Evolutionary conservation across 768 basidiomycete species (phyloP).

Genomic region (Lactarius vividus): DNA sequence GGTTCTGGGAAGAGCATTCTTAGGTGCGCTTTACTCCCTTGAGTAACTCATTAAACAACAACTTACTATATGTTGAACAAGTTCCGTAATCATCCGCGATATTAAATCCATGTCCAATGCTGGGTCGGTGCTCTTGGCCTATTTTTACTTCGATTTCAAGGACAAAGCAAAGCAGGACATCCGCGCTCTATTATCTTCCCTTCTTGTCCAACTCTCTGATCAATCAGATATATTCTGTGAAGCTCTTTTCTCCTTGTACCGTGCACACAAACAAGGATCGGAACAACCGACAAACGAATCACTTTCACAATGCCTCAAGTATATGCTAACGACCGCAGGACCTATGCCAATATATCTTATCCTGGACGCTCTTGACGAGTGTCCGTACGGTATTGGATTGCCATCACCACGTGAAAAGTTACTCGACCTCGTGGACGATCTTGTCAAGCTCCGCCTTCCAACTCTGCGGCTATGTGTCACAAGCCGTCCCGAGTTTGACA

Average conservation of each 20-base stretch:
- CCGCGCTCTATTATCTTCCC: not conserved
- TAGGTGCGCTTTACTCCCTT: not conserved
- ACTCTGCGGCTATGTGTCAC: not conserved
- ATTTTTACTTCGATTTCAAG: not conserved
- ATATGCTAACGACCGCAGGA: not conserved
- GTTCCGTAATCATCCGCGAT: not conserved
- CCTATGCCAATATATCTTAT: not conserved
- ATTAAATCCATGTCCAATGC: not conserved
- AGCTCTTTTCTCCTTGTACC: not conserved
- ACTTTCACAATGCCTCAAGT: not conserved
- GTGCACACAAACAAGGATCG: no score
- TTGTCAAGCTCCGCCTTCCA: not conserved
- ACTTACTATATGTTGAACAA: not conserved
- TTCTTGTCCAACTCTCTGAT: not conserved
- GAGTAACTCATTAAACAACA: no score
- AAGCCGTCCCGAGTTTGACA: not conserved
- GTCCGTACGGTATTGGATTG: not conserved
- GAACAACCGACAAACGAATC: not conserved
- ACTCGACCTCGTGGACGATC: not conserved
- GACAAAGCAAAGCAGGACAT: not conserved
- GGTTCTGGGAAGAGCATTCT: not conserved
- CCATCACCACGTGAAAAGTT: not conserved
- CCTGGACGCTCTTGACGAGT: constrained; percentile 4
- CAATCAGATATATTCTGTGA: not conserved
- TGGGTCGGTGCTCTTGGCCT: not conserved